phyloP scores from a whole-genome alignment of 2,329 filamentous ascomycete genomes.

The Arthrobotrys pseudoclavata region DNA sequence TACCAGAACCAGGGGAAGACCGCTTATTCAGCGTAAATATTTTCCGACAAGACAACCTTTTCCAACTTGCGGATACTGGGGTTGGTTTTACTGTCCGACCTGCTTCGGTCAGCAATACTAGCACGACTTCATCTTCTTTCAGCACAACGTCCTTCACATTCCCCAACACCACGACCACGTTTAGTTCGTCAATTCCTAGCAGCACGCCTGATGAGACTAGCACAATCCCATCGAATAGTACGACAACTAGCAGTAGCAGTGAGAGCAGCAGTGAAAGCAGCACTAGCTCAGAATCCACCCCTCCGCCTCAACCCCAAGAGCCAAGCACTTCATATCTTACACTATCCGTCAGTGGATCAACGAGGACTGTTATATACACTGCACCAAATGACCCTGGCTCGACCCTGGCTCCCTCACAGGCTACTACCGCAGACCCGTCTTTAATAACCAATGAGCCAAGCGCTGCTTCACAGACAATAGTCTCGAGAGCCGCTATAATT shows the following conservation, averaged over 20 bases:
- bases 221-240: constrained; percentile 28
- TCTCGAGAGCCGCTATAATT: constrained; percentile 16
- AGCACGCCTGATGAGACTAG: constrained; percentile 29
- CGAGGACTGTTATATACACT: constrained; percentile 45
- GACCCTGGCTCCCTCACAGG: neutral
- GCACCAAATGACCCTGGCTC: constrained; percentile 47
- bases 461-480: constrained; percentile 15
- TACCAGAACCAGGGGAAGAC: constrained; percentile 35
- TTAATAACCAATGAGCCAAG: constrained; percentile 43
- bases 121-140: neutral
- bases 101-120: constrained; percentile 7
- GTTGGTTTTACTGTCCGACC: constrained; percentile 32
- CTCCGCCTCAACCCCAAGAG: constrained; percentile 19
- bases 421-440: constrained; percentile 35
- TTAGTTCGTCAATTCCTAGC: constrained; percentile 14
- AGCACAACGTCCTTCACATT: constrained; percentile 37
- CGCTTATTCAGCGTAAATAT: constrained; percentile 41
- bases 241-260: constrained; percentile 19
- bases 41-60: constrained; percentile 47
- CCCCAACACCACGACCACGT: constrained; percentile 43
- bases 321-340: constrained; percentile 53
- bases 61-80: constrained; percentile 51
- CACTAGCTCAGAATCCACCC: neutral
- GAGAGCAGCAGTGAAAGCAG: constrained; percentile 1
- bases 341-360: constrained; percentile 37